These are phyloP conservation scores for Colletotrichum tamarilloi DNA, from an alignment of 2,329 filamentous ascomycete species.

Conservation along the genomic window DNA sequence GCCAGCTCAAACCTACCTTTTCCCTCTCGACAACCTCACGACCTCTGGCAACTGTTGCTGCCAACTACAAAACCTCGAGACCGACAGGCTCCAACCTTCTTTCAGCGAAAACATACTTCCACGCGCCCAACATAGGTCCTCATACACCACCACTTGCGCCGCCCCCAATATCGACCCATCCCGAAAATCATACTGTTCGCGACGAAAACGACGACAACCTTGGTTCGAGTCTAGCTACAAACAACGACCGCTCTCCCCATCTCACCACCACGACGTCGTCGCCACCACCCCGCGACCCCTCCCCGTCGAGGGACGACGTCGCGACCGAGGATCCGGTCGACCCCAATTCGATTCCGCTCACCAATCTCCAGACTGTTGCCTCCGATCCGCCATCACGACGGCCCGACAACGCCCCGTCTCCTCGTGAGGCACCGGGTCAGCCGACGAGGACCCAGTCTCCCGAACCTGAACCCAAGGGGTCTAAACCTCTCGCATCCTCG, in stretches of 20 bases:
- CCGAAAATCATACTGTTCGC: background rate
- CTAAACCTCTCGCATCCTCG: conserved; percentile 19
- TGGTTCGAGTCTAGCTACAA: background rate
- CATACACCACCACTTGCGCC: conserved; percentile 7
- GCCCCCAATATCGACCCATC: background rate
- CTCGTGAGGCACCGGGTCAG: conserved; percentile 30
- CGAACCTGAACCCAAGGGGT: conserved; percentile 24
- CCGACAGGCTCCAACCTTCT: background rate
- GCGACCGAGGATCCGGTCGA: background rate
- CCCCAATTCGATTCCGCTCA: background rate
- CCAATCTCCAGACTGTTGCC: background rate
- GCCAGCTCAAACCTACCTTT: background rate
- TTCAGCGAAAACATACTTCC: background rate
- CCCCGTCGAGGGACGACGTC: conserved; percentile 2
- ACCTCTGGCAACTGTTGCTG: too few species aligned
- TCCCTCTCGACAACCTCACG: background rate
- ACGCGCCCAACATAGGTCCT: background rate
- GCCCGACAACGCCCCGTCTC: conserved; percentile 15
- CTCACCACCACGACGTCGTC: conserved; percentile 18
- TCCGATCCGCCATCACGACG: background rate
- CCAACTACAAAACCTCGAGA: background rate
- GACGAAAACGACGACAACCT: background rate
- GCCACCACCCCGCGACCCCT: conserved; percentile 7
- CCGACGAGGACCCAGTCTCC: conserved; percentile 27
- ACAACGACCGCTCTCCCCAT: background rate